These are phyloP conservation scores for Glomus cerebriforme DNA, from an alignment of 192 early-diverging fungal species.

Conservation along the genomic window DNA sequence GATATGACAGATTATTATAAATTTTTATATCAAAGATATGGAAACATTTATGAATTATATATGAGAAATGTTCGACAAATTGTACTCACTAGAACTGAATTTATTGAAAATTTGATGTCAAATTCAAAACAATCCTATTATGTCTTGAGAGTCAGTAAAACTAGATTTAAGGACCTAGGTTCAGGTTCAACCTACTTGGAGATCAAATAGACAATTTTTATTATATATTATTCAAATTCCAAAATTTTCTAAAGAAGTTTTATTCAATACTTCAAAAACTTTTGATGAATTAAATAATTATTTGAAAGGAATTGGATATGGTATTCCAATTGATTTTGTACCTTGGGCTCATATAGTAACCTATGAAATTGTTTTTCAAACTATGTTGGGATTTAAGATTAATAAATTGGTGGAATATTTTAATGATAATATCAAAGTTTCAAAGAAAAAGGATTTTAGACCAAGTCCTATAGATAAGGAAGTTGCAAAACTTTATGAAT, in stretches of 20 bases:
- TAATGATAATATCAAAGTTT: not conserved
- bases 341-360: not conserved
- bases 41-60: constrained; percentile 15
- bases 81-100: not conserved
- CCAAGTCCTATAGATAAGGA: not conserved
- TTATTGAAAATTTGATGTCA: not conserved
- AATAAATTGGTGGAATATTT: not conserved
- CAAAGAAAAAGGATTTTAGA: not conserved
- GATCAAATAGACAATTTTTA: constrained; percentile 1
- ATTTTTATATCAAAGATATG: not conserved
- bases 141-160: not conserved
- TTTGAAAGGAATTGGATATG: not conserved
- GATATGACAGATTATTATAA: not conserved
- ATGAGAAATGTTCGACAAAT: not conserved
- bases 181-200: not conserved
- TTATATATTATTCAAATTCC: not conserved
- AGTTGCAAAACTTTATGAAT: not conserved
- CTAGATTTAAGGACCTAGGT: not conserved
- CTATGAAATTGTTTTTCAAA: not conserved
- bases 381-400: not conserved
- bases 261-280: not conserved
- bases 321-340: not conserved
- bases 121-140: not conserved
- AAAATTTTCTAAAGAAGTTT: not conserved
- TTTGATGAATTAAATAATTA: not conserved